These are phyloP conservation scores for Colletotrichum sidae DNA, from an alignment of 2,329 filamentous ascomycete species.

Conservation along the genomic window DNA sequence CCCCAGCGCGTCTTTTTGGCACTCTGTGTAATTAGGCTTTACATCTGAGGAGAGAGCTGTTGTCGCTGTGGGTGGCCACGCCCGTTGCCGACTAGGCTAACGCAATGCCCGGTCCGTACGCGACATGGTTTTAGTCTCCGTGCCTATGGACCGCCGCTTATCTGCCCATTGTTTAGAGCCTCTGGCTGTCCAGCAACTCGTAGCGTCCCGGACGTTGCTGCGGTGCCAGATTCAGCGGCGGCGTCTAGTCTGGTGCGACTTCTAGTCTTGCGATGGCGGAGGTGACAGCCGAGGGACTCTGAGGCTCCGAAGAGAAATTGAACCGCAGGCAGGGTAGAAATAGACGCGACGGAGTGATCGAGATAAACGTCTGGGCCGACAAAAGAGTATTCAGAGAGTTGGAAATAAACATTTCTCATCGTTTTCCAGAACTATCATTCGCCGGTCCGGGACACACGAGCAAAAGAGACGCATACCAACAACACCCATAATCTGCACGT, in stretches of 20 bases:
- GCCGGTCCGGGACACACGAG: conserved; percentile 1
- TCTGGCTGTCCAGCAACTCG: conserved; percentile 16
- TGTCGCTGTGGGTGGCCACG: conserved; percentile 19
- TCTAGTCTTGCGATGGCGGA: conserved; percentile 19
- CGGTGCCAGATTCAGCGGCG: conserved; percentile 21
- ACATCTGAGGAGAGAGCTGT: conserved; percentile 19
- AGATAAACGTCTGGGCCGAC: conserved; percentile 13
- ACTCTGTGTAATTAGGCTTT: conserved; percentile 27
- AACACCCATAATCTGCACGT: conserved; percentile 24
- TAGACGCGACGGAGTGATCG: conserved; percentile 5
- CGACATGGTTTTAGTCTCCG: conserved; percentile 22
- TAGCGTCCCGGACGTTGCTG: conserved; percentile 19
- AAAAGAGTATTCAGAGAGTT: neutral
- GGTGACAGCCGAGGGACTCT: neutral
- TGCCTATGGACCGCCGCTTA: conserved; percentile 17
- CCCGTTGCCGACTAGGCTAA: conserved; percentile 24
- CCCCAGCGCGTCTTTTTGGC: neutral
- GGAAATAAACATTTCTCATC: conserved; percentile 14
- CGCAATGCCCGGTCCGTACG: conserved; percentile 33
- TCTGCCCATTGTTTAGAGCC: neutral
- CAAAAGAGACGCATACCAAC: conserved; percentile 10
- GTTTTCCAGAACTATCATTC: neutral
- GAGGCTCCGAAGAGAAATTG: too few species aligned
- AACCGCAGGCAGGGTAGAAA: neutral
- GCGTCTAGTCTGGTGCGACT: conserved; percentile 9